Evolutionary conservation across 306 rosid species (phyloP).

Genomic region (Pterocarpus santalinus): DNA sequence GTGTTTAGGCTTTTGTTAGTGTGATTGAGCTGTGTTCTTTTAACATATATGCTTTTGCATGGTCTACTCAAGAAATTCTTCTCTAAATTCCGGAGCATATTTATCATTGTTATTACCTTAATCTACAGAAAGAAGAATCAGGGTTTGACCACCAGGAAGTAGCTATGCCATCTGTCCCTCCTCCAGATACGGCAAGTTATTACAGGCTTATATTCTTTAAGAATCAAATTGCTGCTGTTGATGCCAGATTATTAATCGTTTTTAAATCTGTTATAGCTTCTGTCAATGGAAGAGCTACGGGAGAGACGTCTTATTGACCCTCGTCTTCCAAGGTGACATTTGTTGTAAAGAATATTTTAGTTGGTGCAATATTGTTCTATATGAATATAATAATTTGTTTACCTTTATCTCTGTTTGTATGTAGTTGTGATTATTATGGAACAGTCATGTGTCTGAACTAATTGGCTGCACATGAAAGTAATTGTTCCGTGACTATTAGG

Average conservation of each 20-base stretch:
- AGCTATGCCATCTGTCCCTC: constrained; percentile 73
- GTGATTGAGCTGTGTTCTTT: constrained; percentile 7
- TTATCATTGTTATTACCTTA: constrained; percentile 47
- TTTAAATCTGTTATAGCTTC: constrained; percentile 48
- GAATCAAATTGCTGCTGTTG: constrained; percentile 8
- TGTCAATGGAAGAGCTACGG: constrained; percentile 52
- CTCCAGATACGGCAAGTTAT: constrained; percentile 74
- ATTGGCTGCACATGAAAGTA: constrained; percentile 26
- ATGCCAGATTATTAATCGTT: constrained; percentile 27
- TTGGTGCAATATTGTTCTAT: constrained; percentile 14
- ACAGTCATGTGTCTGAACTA: constrained; percentile 13
- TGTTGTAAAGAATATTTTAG: constrained; percentile 25
- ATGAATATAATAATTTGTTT: constrained; percentile 1
- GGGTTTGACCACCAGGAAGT: constrained; percentile 81
- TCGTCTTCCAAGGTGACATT: constrained; percentile 53
- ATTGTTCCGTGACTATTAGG: background rate
- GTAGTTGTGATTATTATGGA: background rate
- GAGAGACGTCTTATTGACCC: constrained; percentile 56
- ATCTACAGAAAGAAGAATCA: constrained; percentile 75
- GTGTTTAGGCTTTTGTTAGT: constrained; percentile 20
- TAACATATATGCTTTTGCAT: constrained; percentile 1
- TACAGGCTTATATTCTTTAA: constrained; percentile 35
- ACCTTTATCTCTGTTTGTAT: background rate
- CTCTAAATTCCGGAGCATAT: constrained; percentile 18
- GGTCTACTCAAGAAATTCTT: constrained; percentile 31